These are phyloP conservation scores for Dendrobium officinale DNA, from an alignment of 106 monocot genomes.

Conservation along the genomic window DNA sequence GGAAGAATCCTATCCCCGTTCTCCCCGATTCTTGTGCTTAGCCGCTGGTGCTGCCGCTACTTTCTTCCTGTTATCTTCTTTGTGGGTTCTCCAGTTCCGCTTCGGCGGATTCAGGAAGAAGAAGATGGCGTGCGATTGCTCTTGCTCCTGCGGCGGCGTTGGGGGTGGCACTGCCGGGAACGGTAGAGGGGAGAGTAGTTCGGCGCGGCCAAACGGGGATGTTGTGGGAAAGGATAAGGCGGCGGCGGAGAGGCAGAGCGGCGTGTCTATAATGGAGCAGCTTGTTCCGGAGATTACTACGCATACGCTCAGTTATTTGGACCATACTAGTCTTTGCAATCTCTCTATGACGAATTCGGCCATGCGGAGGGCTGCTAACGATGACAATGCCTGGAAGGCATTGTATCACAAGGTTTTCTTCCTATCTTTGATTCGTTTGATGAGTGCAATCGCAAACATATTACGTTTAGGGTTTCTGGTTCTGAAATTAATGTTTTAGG, in stretches of 20 bases:
- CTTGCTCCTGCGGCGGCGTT: constrained; percentile 8
- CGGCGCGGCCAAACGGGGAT: constrained; percentile 10
- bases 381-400: constrained; percentile 59
- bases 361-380: constrained; percentile 62
- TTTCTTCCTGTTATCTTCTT: constrained; percentile 9
- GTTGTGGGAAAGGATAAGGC: constrained; percentile 17
- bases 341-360: constrained; percentile 65
- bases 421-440: background rate
- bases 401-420: constrained; percentile 45
- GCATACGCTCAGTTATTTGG: constrained; percentile 57
- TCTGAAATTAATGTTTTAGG: background rate
- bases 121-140: constrained; percentile 13
- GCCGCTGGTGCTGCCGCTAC: constrained; percentile 7
- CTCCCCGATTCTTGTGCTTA: constrained; percentile 8
- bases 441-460: background rate
- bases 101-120: background rate
- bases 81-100: constrained; percentile 7
- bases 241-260: constrained; percentile 22
- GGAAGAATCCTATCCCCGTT: constrained; percentile 8
- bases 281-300: constrained; percentile 65
- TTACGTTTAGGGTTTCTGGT: background rate
- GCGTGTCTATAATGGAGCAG: constrained; percentile 64
- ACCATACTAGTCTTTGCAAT: constrained; percentile 44
- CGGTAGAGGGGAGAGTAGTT: background rate
- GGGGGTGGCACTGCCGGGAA: constrained; percentile 5